Percentiles rank a stretch among this genome's conserved stretches.
Conservation (phyloP, 2,329 filamentous ascomycete genomes). For the Rhinocladiella similis region DNA sequence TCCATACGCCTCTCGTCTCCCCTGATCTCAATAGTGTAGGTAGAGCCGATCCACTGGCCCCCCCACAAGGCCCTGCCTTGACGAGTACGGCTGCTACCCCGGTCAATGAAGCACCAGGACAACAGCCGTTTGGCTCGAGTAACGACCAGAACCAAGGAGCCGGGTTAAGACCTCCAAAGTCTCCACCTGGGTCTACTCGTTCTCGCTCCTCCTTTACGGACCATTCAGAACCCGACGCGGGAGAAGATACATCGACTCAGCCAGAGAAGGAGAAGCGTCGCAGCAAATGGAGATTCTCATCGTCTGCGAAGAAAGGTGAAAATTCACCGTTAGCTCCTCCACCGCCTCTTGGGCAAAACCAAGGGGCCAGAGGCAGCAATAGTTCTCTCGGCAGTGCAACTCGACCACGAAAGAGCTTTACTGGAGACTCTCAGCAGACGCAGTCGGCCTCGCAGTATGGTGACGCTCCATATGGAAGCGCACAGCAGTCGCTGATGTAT, state of each 20-base stretch:
- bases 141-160: conserved; percentile 46
- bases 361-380: conserved; percentile 64
- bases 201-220: conserved; percentile 73
- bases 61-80: conserved; percentile 33
- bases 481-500: conserved; percentile 30
- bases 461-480: conserved; percentile 34
- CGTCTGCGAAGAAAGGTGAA: conserved; percentile 56
- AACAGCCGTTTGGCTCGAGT: conserved; percentile 31
- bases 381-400: conserved; percentile 66
- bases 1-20: conserved; percentile 34
- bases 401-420: conserved; percentile 47
- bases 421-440: conserved; percentile 44
- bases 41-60: conserved; percentile 31
- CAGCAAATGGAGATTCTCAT: conserved; percentile 71
- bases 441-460: conserved; percentile 36
- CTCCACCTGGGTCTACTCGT: conserved; percentile 74
- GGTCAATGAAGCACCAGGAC: conserved; percentile 28
- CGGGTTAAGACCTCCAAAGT: conserved; percentile 66
- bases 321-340: conserved; percentile 45
- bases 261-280: conserved; percentile 66
- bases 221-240: conserved; percentile 74
- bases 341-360: conserved; percentile 61
- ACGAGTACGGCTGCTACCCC: conserved; percentile 34
- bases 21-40: conserved; percentile 34
- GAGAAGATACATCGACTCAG: conserved; percentile 48